These are phyloP conservation scores for Apiotrichum sp. DNA, from an alignment of 1,284 basidiomycete genomes.

Conservation along the genomic window DNA sequence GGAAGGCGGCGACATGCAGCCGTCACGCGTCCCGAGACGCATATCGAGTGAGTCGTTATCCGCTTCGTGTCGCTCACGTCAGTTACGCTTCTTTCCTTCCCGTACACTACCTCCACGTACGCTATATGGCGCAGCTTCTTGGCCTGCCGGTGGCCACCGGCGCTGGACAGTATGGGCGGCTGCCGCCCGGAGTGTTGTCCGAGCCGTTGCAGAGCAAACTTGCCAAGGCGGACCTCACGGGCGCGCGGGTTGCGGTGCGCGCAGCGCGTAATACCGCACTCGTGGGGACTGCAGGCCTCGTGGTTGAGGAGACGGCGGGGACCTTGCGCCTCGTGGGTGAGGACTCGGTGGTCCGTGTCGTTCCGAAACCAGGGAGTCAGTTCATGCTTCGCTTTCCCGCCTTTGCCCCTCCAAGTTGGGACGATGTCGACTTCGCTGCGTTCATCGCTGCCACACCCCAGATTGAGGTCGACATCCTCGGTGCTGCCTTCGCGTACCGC, in stretches of 20 bases:
- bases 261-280: conserved; percentile 38
- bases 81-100: conserved; percentile 40
- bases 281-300: conserved; percentile 41
- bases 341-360: conserved; percentile 31
- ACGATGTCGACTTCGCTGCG: conserved; percentile 8
- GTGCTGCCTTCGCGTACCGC: conserved; percentile 45
- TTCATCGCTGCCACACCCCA: conserved; percentile 24
- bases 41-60: conserved; percentile 25
- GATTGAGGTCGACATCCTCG: conserved; percentile 45
- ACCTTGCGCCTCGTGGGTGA: conserved; percentile 46
- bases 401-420: conserved; percentile 12
- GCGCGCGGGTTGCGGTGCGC: conserved; percentile 33
- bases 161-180: conserved; percentile 15
- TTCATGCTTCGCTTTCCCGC: conserved; percentile 47
- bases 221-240: conserved; percentile 50
- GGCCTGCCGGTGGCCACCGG: conserved; percentile 18
- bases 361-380: conserved; percentile 47
- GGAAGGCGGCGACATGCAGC: conserved; percentile 11
- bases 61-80: background rate
- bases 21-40: conserved; percentile 13
- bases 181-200: conserved; percentile 38
- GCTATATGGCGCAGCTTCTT: conserved; percentile 33
- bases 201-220: conserved; percentile 41
- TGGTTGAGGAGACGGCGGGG: conserved; percentile 49
- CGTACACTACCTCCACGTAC: conserved; percentile 38